Evolutionary conservation across 2,329 filamentous ascomycete genomes (phyloP).

Genomic region (Thyridium curvatum): DNA sequence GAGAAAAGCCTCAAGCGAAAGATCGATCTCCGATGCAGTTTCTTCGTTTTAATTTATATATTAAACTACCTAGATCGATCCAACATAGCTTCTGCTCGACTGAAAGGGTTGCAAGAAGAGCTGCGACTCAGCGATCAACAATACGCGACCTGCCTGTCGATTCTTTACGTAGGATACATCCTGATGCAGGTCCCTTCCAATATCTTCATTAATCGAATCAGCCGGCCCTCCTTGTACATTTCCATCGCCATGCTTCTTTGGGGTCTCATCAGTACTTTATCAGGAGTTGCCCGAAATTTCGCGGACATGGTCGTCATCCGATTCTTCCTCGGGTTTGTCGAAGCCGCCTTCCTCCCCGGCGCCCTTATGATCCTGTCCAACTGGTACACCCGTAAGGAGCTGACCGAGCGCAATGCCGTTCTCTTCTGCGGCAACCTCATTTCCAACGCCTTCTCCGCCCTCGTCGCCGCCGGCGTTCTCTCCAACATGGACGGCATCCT

Average conservation of each 20-base stretch:
- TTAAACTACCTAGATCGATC: constrained; percentile 67
- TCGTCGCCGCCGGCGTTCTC: constrained; percentile 7
- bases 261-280: constrained; percentile 54
- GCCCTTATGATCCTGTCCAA: constrained; percentile 4
- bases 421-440: constrained; percentile 7
- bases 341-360: constrained; percentile 5
- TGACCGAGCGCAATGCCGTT: constrained; percentile 3
- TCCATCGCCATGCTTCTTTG: constrained; percentile 48
- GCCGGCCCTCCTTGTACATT: constrained; percentile 46
- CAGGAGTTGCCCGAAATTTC: constrained; percentile 45
- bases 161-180: constrained; percentile 62
- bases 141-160: constrained; percentile 58
- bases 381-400: constrained; percentile 5
- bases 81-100: constrained; percentile 60
- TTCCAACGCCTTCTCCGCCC: constrained; percentile 8
- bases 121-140: constrained; percentile 48
- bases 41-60: constrained; percentile 71
- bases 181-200: constrained; percentile 57
- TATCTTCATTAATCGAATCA: constrained; percentile 49
- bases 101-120: constrained; percentile 59
- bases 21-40: constrained; percentile 61
- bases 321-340: constrained; percentile 53
- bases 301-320: constrained; percentile 47
- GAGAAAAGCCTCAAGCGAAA: constrained; percentile 64
- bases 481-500: constrained; percentile 3